A percentile compares a stretch with the other conserved stretches of the same genome.
Evolutionary conservation across 495 filamentous ascomycete genomes (phyloP).

Genomic region (Daldinia grandis): DNA sequence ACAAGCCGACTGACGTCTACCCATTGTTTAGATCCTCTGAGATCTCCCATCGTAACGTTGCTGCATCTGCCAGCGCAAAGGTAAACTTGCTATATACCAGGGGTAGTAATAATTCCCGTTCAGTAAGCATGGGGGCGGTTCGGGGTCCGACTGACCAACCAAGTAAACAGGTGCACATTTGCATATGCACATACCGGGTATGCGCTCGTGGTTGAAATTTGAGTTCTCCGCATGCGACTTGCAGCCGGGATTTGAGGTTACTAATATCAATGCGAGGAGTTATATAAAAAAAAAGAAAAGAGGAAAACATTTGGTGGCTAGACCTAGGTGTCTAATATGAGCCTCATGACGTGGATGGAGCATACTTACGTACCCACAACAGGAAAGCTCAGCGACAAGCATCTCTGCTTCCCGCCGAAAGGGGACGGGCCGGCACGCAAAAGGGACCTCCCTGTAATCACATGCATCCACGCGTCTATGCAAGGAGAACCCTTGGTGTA

Average conservation of each 20-base stretch:
- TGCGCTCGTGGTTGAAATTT: neutral
- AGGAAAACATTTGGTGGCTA: neutral
- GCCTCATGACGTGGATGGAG: conserved; percentile 32
- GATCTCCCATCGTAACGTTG: conserved; percentile 42
- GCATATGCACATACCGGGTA: conserved; percentile 14
- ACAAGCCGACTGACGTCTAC: conserved; percentile 37
- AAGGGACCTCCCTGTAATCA: conserved; percentile 29
- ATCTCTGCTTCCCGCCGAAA: conserved; percentile 21
- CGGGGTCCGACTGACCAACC: conserved; percentile 20
- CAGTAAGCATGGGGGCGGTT: conserved; percentile 15
- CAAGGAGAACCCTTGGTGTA: conserved; percentile 25
- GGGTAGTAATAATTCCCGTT: conserved; percentile 26
- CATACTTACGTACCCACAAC: conserved; percentile 4
- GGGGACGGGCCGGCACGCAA: conserved; percentile 22
- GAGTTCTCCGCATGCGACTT: neutral
- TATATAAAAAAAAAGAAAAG: conserved; percentile 5
- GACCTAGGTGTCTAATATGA: conserved; percentile 11
- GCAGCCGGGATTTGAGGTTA: neutral
- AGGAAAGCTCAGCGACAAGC: conserved; percentile 19
- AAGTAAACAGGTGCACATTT: neutral
- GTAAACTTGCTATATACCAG: conserved; percentile 22
- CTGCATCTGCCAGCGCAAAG: conserved; percentile 31
- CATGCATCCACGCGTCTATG: conserved; percentile 7
- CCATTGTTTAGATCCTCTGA: conserved; percentile 35
- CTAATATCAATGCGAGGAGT: neutral